Base-by-base conservation (phyloP, 2,329 filamentous ascomycete species). In the Cladobotryum mycophilum region DNA sequence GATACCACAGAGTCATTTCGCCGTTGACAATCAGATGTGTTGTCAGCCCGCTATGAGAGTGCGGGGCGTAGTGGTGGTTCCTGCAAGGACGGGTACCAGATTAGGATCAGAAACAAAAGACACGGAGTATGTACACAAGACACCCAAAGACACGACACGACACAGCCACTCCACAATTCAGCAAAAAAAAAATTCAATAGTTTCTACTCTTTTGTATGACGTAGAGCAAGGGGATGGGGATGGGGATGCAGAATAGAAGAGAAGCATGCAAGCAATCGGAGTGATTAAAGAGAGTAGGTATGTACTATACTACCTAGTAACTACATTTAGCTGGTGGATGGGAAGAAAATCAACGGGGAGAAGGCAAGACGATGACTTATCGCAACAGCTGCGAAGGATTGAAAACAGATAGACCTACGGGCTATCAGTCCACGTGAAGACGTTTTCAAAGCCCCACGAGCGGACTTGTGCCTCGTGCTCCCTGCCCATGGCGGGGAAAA, bases 401-500 rank as follows among this genome's bases (percentile, higher is more conserved):
- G 22, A 30, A 30, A 30, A 30, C 25, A 30, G 25, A 30, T 30
- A 37, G 30, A 76, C 81, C 64, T 76, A 88, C 84, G 83, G 80
- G 18, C 73, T 70, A 66, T 89, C 86, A 7, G 77, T 82, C 85
- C 85, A 89, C 3, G 84, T 88, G 56, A 87, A 87, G 61, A 87
- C 84, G 45, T 82, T 74, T 3, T 64, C 58, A 62, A 88, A 89
- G 1, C 85, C 85, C 85, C 85, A 88, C 1, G 78, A 80, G 35
- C 74, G 74, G 22, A 89, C 85, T 60, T 86, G 71, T 45, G 71
- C 68, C 64, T 89, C 84, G 36, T 61, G 58, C 36, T 61, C 53
- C 20, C 54, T 60, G 22, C 52, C 58, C 66, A 67, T 68, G 36
- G 41, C 48, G 45, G 41, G 6, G 8, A 30, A 30, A 30, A 7